Base-by-base conservation (phyloP, 441 rosid species). In the Flueggea neowawraea region DNA sequence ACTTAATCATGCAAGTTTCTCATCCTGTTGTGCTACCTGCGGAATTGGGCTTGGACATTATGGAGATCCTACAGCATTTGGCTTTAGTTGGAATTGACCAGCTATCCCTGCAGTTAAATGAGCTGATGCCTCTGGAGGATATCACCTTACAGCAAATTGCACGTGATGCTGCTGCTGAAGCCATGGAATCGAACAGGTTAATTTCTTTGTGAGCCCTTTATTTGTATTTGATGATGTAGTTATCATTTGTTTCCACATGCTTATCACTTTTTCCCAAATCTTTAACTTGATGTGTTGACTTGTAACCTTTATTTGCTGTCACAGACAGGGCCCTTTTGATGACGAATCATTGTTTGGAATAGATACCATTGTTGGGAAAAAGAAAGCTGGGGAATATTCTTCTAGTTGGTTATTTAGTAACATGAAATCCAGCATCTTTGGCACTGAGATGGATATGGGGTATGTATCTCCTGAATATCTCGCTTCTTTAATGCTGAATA, bases 91-190 rank as follows among this genome's bases (percentile, higher is more conserved):
- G 92, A 73, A 64, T 65, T 22, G 58, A 76, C 71, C 76, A 79
- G 63, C 75, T 84, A 31, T 69, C 84, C 41, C 41, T 63, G 62
- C 77, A 68, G 71, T 50, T 76, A 47, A 69, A 75, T 61, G 67
- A 74, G 66, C 75, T 81, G 65, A 76, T 88, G 90, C 93, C 91
- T 69, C 60, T 88, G 75, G 85, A 88, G 73, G 84, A 90, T 75
- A 64, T 83, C 31, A 78, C 74, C 51, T 64, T n/a, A n/a, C n/a
- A n/a, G 66, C 80, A 88, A 65, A 78, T 86, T 61, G 74, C 74
- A 45, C 54, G 63, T 50, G 87, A 68, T 69, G 62, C 65, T 33
- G 16, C 63, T 16, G 31, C 63, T 17, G 56, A 60, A 36, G 60
- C 56, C 47, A 10, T 72, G 41, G 36, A 16, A 57, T 14, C 60